Evolutionary conservation across 345 rosid genomes (phyloP), one percentile per base, ranked within the genome.

Genomic region (Citrus trifoliata): DNA sequence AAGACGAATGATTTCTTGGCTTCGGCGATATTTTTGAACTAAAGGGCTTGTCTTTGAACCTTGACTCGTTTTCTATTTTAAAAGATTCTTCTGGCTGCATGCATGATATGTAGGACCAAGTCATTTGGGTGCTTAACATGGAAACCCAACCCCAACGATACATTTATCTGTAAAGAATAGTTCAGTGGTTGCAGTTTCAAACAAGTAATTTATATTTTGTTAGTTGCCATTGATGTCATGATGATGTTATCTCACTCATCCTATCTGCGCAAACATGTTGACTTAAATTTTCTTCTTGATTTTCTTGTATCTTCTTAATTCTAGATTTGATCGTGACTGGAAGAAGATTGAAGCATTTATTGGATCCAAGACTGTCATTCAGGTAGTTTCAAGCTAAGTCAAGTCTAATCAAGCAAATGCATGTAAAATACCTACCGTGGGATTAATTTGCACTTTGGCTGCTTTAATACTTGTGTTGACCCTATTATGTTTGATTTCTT

Each of bases 331-430:
- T 81, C 93, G 99, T 68, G 98, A 95, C 67, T 93, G 99, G 99
- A 95, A 95, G 90, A 95, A 93, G 88, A 95, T 95, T n/a, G 98
- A 92, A 76, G 99, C 97, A 24, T 93, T 92, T 86, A 88, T 95
- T 75, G 98, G 98, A 72, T 91, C 99, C 58, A 95, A 95, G 86
- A 92, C 96, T 22, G 98, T 93, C 38, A 93, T 93, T 46, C 98
- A 95, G 97, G 98, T 95, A 88, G 60, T 27, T 66, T 48, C 48
- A 63, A 37, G 60, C 46, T 67, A 53, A 18, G 30, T 71, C 56
- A 55, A 46, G 28, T 70, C 32, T 64, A 46, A 35, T 37, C 61
- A 27, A 12, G 48, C 42, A 72, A 55, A 25, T 64, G 30, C 5
- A 46, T 63, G 18, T 30, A 75, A 42, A 22, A 22, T 33, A 51